Evolutionary conservation across 2,329 filamentous ascomycete genomes (phyloP).

Genomic region (Fusarium bactridioides): DNA sequence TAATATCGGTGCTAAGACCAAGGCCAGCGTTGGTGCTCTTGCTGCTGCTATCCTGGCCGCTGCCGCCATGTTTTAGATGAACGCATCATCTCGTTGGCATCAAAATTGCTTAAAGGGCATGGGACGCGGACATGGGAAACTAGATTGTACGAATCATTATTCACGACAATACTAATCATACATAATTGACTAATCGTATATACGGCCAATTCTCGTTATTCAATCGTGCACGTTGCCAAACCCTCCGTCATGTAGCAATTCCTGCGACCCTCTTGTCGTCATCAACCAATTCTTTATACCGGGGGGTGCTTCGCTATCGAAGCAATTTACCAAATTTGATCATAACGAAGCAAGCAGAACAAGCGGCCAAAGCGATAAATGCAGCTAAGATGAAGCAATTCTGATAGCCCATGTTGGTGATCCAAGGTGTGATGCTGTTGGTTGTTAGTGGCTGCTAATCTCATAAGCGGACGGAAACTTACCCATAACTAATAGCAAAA

Average conservation of each 20-base stretch:
- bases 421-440: slow-evolving; percentile 57
- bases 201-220: background rate
- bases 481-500: slow-evolving; percentile 47
- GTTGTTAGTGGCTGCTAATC: background rate
- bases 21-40: slow-evolving; percentile 10
- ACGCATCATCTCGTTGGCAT: background rate
- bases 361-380: slow-evolving; percentile 50
- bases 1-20: slow-evolving; percentile 11
- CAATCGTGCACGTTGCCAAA: background rate
- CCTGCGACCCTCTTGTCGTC: slow-evolving; percentile 5
- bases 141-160: slow-evolving; percentile 1
- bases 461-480: background rate
- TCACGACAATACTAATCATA: background rate
- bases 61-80: slow-evolving; percentile 1
- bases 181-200: background rate
- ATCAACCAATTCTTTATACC: slow-evolving; percentile 23
- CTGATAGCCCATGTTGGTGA: slow-evolving; percentile 51
- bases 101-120: background rate
- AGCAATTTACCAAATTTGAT: slow-evolving; percentile 55
- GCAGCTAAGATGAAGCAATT: slow-evolving; percentile 54
- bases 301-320: slow-evolving; percentile 24
- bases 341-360: slow-evolving; percentile 53
- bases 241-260: background rate
- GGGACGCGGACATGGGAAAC: background rate
- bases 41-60: slow-evolving; percentile 9